Percentiles rank a stretch among this genome's conserved stretches.
These are phyloP conservation scores for Xylaria curta DNA, from an alignment of 495 filamentous ascomycete species.

Conservation along the genomic window DNA sequence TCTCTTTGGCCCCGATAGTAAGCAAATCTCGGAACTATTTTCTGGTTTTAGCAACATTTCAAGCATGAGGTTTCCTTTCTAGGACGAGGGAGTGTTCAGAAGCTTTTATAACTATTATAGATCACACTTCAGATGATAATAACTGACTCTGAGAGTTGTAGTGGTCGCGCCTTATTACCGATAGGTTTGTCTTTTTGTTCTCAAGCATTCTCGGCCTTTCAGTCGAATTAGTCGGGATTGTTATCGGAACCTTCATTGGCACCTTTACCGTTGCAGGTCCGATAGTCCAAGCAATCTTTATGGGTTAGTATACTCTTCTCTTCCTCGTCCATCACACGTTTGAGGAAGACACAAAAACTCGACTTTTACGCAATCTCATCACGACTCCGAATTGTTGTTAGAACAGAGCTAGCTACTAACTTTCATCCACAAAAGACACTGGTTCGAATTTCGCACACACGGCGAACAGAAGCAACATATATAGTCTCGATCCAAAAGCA, in stretches of 20 bases:
- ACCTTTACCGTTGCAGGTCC: slow-evolving; percentile 72
- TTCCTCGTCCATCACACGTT: not conserved
- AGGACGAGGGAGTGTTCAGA: too few relatives aligned
- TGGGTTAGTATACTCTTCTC: slow-evolving; percentile 21
- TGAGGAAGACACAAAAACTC: not conserved
- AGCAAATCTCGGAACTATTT: too few relatives aligned
- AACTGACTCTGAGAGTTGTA: too few relatives aligned
- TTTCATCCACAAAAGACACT: slow-evolving; percentile 58
- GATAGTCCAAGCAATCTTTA: slow-evolving; percentile 69
- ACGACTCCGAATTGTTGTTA: not conserved
- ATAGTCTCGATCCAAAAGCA: slow-evolving; percentile 71
- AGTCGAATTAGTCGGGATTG: slow-evolving; percentile 65
- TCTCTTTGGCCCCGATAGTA: slow-evolving; percentile 65
- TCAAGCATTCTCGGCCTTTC: slow-evolving; percentile 67
- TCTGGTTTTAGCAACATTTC: too few relatives aligned
- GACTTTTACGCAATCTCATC: not conserved
- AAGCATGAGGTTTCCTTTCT: too few relatives aligned
- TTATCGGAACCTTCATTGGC: slow-evolving; percentile 74
- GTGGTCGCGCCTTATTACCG: slow-evolving; percentile 73
- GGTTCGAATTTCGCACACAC: slow-evolving; percentile 78
- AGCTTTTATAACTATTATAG: too few relatives aligned
- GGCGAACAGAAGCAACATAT: slow-evolving; percentile 75
- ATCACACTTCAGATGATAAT: too few relatives aligned
- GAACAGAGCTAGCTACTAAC: not conserved
- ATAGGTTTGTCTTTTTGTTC: slow-evolving; percentile 69